Conservation (phyloP, 805 yeast species). For the Ogataea trehalophila region DNA sequence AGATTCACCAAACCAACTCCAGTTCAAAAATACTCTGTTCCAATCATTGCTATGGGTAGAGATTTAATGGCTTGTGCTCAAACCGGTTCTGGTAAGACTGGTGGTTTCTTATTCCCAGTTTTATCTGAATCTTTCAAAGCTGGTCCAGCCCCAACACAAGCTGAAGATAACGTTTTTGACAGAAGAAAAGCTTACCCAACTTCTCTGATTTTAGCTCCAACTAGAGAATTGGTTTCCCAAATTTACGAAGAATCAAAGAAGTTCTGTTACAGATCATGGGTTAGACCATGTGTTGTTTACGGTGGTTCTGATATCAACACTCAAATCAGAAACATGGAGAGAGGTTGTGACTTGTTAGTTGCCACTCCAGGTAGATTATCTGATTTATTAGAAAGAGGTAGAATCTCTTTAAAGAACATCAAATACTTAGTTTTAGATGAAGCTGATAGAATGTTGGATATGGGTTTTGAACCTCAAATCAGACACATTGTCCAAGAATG, state of each 20-base stretch:
- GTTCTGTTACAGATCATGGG: slow-evolving; percentile 98
- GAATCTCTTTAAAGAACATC: slow-evolving; percentile 82
- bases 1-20: slow-evolving; percentile 97
- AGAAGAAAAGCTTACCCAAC: slow-evolving; percentile 89
- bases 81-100: slow-evolving; percentile 99
- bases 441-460: slow-evolving; percentile 99
- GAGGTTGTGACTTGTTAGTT: slow-evolving; percentile 93
- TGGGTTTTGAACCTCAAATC: slow-evolving; percentile 99
- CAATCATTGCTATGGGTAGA: slow-evolving; percentile 62
- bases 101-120: slow-evolving; percentile 98
- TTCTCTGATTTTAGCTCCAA: slow-evolving; percentile 94
- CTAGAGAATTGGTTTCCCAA: slow-evolving; percentile 98
- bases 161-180: slow-evolving; percentile 43
- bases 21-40: slow-evolving; percentile 87
- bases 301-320: slow-evolving; percentile 95
- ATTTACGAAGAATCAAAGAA: slow-evolving; percentile 94
- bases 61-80: slow-evolving; percentile 95
- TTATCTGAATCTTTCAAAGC: slow-evolving; percentile 89
- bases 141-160: slow-evolving; percentile 44
- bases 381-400: slow-evolving; percentile 93
- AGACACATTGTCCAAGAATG: slow-evolving; percentile 96
- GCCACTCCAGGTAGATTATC: slow-evolving; percentile 99
- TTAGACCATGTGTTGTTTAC: slow-evolving; percentile 89
- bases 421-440: slow-evolving; percentile 94
- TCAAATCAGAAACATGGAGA: slow-evolving; percentile 83